These are phyloP conservation scores for Fraxinus baroniana DNA, from an alignment of 305 asterid genomes.

Conservation along the genomic window DNA sequence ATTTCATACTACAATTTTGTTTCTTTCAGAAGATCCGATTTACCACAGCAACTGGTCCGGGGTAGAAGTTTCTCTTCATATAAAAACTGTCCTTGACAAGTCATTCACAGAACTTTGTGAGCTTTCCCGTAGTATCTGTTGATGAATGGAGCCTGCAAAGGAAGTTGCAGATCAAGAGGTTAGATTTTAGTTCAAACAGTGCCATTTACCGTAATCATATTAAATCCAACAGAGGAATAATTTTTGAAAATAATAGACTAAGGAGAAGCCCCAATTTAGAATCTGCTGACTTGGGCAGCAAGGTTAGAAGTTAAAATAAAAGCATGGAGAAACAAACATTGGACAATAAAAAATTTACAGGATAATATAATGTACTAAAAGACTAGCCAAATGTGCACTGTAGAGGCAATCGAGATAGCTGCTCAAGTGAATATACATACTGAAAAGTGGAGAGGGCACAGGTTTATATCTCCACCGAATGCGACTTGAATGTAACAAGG, in stretches of 20 bases:
- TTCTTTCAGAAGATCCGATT: neutral
- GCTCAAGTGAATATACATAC: neutral
- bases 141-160: constrained; percentile 63
- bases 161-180: constrained; percentile 13
- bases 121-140: constrained; percentile 85
- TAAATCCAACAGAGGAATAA: neutral
- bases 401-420: neutral
- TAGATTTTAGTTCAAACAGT: constrained; percentile 1
- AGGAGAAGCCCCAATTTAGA: neutral
- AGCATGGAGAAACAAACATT: neutral
- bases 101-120: constrained; percentile 43
- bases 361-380: neutral
- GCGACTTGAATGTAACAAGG: neutral
- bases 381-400: neutral
- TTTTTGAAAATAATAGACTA: neutral
- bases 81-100: neutral
- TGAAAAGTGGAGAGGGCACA: neutral
- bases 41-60: neutral
- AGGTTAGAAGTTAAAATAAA: neutral
- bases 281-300: neutral
- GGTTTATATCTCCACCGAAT: neutral
- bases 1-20: neutral
- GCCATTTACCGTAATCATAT: neutral
- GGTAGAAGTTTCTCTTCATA: neutral
- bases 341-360: neutral